A percentile compares a stretch with the other conserved stretches of the same genome.
phyloP scores from a whole-genome alignment of 371 early-diverging fungal genomes.

The Saksenaea vasiformis region DNA sequence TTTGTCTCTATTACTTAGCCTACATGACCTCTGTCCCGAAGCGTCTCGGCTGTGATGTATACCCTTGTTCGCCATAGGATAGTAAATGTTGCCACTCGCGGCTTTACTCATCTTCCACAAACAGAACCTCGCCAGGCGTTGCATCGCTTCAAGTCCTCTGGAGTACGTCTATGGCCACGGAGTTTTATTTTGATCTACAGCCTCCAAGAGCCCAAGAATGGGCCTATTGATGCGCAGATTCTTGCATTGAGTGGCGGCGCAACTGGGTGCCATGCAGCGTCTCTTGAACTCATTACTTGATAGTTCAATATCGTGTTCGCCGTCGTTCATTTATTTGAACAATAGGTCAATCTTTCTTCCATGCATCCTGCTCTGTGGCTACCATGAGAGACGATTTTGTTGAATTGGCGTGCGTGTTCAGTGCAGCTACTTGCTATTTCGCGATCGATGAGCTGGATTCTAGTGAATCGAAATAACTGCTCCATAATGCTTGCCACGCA shows the following conservation, averaged over 20 bases:
- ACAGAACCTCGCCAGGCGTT: no score
- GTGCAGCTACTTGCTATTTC: constrained; percentile 3
- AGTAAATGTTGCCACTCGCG: no score
- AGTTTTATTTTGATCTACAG: neutral
- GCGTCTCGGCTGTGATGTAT: no score
- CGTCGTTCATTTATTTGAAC: neutral
- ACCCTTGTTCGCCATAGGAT: no score
- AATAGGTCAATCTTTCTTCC: constrained; percentile 8
- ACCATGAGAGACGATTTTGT: neutral
- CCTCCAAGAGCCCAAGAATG: constrained; percentile 7
- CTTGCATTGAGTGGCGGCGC: constrained; percentile 5
- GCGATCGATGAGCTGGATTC: constrained; percentile 1
- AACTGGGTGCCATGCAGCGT: neutral
- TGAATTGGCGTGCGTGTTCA: constrained; percentile 8
- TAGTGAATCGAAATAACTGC: constrained; percentile 9
- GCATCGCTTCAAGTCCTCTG: no score
- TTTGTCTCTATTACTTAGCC: no score
- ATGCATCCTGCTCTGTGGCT: neutral
- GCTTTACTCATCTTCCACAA: no score
- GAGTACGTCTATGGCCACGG: constrained; percentile 5
- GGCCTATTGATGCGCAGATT: constrained; percentile 4
- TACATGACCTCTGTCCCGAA: no score
- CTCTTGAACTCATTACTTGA: constrained; percentile 8
- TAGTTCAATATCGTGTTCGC: neutral
- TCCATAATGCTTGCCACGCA: constrained; percentile 13